phyloP scores from a whole-genome alignment of 345 rosid genomes.

The Angophora floribunda region DNA sequence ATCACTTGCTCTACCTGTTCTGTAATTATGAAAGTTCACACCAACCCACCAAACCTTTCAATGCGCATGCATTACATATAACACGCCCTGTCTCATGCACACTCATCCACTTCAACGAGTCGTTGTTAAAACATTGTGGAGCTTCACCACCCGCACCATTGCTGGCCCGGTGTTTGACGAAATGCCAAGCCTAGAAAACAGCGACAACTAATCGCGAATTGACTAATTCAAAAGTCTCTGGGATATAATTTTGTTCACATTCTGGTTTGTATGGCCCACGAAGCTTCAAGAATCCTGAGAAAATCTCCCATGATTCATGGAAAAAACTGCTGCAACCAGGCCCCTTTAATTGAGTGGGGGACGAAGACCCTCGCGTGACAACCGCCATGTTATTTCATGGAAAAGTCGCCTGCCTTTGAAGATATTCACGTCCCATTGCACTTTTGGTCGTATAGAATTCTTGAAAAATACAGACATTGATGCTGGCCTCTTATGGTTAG shows the following conservation, averaged over 20 bases:
- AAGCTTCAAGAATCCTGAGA: neutral
- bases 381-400: neutral
- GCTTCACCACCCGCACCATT: neutral
- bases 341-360: neutral
- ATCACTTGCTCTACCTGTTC: neutral
- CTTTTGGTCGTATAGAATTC: neutral
- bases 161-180: neutral
- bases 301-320: neutral
- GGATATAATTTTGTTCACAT: neutral
- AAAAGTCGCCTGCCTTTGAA: neutral
- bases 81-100: neutral
- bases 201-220: neutral
- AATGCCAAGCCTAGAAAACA: neutral
- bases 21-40: neutral
- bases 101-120: neutral
- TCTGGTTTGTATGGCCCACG: neutral
- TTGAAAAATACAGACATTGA: neutral
- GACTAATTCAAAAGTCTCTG: neutral
- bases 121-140: neutral
- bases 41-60: neutral
- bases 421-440: neutral
- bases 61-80: neutral
- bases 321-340: neutral
- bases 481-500: neutral
- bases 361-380: neutral